Conservation (phyloP, 495 filamentous ascomycete genomes). For the Neurospora terricola region DNA sequence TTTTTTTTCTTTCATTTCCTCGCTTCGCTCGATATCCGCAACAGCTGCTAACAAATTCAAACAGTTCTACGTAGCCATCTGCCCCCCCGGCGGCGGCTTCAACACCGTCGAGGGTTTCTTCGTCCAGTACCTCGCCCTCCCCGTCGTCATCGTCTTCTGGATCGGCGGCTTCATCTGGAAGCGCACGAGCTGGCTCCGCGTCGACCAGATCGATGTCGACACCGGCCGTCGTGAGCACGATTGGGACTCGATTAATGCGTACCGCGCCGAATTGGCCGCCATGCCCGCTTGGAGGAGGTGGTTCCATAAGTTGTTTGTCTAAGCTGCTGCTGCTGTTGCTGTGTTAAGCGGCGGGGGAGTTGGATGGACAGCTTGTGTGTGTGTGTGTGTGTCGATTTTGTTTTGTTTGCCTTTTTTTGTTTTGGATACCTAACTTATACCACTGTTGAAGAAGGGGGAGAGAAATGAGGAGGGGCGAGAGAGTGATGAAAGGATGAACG, state of each 20-base stretch:
- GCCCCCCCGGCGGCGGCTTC: constrained; percentile 28
- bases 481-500: too few species aligned
- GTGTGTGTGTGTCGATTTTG: too few species aligned
- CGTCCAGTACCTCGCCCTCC: constrained; percentile 66
- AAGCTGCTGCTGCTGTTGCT: constrained; percentile 1
- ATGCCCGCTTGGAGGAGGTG: constrained; percentile 44
- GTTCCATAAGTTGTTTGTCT: constrained; percentile 36
- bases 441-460: too few species aligned
- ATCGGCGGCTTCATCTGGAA: constrained; percentile 54
- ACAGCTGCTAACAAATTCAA: not conserved
- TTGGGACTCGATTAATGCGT: constrained; percentile 44
- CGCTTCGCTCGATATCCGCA: constrained; percentile 4
- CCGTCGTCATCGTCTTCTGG: constrained; percentile 72
- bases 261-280: constrained; percentile 29
- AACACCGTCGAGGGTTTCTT: constrained; percentile 61
- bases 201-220: constrained; percentile 52
- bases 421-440: too few species aligned
- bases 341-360: too few species aligned
- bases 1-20: not conserved
- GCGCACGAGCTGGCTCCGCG: constrained; percentile 44
- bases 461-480: too few species aligned
- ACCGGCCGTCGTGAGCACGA: constrained; percentile 48
- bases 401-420: too few species aligned
- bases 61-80: constrained; percentile 44
- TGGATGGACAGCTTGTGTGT: too few species aligned